Evolutionary conservation across 208 protist genomes (phyloP), one percentile per base, ranked within the genome.

Genomic region (Phytomonas sp.): DNA sequence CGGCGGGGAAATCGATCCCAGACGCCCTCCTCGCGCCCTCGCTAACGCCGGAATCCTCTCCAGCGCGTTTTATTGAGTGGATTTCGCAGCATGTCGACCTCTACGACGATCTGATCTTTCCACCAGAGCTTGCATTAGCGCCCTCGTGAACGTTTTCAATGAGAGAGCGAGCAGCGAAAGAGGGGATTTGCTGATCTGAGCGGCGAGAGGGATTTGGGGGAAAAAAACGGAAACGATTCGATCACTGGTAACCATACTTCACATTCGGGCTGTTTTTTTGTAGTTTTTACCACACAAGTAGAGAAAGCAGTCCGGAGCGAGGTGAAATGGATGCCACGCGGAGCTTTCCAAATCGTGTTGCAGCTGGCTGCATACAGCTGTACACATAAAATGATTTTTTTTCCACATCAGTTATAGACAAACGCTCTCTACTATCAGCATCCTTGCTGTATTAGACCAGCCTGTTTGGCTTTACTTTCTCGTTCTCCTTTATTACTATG

Each of bases 11-110:
- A 40, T 13, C 36, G 9, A 40, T 40, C 36, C 9, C 36, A 40
- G 9, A 40, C 9, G 36, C 36, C 4, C 4, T 40, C 36, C 6
- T 4, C 36, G 36, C 66, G 31, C 2, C 9, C 43, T 67, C 62
- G 60, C 60, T 90, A 4, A 78, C 69, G 13, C 85, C 85, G 4
- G 46, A 70, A 31, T 77, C 82, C 4, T 11, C 67, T 0, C 68
- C 81, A 30, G 60, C 80, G 9, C 82, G 75, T 0, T 91, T 87
- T 71, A 72, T 91, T 23, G 51, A 76, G 56, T 91, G 85, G 83
- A 75, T 91, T 36, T 73, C 82, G 28, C 37, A 40, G 4, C 80
- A 86, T 15, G 74, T 88, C 23, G 85, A 91, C 60, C 70, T 67
- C 31, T 88, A 86, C 72, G 75, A 80, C 51, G 78, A 74, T 43